Conservation (phyloP, 2,329 filamentous ascomycete genomes). For the Tolypocladium amazonense region DNA sequence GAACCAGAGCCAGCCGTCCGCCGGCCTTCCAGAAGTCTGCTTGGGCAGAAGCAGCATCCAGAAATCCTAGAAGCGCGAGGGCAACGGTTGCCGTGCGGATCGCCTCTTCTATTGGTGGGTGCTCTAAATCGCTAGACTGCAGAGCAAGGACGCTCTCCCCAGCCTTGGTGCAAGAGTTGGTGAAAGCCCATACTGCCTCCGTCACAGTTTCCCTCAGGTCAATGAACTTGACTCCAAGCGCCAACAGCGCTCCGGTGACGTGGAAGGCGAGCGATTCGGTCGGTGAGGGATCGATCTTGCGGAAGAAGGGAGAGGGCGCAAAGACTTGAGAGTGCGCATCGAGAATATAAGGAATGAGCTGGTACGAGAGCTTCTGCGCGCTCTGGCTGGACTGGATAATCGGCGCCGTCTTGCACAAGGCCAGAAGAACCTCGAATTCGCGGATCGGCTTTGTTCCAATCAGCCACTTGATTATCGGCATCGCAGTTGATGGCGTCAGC, state of each 20-base stretch:
- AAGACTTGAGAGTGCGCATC: constrained; percentile 76
- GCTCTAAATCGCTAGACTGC: constrained; percentile 43
- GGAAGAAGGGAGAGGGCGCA: constrained; percentile 69
- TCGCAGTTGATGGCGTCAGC: constrained; percentile 1
- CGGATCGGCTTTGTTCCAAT: constrained; percentile 55
- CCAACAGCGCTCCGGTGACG: constrained; percentile 71
- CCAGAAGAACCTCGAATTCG: constrained; percentile 85
- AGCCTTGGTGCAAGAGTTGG: constrained; percentile 57
- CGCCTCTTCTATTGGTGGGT: constrained; percentile 53
- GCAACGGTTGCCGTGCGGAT: constrained; percentile 64
- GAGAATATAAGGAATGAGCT: constrained; percentile 74
- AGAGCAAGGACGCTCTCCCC: constrained; percentile 44
- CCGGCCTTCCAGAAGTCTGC: constrained; percentile 70
- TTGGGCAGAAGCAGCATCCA: constrained; percentile 70
- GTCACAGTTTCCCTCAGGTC: constrained; percentile 56
- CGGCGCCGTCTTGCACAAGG: constrained; percentile 82
- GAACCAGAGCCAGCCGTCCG: constrained; percentile 63
- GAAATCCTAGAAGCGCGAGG: constrained; percentile 80
- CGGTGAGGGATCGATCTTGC: constrained; percentile 74
- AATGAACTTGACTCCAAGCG: constrained; percentile 63
- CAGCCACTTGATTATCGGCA: constrained; percentile 1
- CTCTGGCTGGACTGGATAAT: constrained; percentile 59
- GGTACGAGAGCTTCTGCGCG: constrained; percentile 67
- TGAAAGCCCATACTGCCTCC: constrained; percentile 58
- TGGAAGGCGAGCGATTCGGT: constrained; percentile 75